These are phyloP conservation scores for Fusarium tanahbumbuense DNA, from an alignment of 2,329 filamentous ascomycete genomes.

Conservation along the genomic window DNA sequence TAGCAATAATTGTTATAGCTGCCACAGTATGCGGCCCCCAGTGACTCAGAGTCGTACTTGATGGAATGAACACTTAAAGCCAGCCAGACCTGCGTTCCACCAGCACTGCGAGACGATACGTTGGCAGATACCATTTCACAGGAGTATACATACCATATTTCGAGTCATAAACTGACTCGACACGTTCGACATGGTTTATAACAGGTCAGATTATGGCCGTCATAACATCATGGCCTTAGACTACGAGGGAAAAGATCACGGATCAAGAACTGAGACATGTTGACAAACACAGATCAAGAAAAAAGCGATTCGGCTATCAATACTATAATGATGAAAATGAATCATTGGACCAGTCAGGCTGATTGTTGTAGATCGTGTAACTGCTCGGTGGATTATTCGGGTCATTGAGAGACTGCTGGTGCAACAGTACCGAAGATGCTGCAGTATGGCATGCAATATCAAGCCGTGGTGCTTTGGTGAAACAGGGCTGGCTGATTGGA, in stretches of 20 bases:
- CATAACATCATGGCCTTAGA: neutral
- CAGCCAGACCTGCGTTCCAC: slow-evolving; percentile 1
- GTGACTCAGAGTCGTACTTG: slow-evolving; percentile 7
- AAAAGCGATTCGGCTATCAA: neutral
- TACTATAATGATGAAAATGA: neutral
- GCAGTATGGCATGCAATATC: neutral
- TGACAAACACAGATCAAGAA: neutral
- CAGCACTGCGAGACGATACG: neutral
- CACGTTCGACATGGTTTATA: neutral
- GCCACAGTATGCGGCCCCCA: neutral
- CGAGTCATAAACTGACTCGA: neutral
- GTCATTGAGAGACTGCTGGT: neutral
- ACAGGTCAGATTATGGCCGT: neutral
- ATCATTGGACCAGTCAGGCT: neutral
- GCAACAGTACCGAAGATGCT: neutral
- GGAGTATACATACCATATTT: neutral
- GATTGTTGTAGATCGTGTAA: neutral
- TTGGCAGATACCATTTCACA: neutral
- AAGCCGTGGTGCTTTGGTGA: neutral
- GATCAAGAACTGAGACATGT: neutral
- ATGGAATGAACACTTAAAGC: slow-evolving; percentile 12
- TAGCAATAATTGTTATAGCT: neutral
- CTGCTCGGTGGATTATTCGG: neutral
- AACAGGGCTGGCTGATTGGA: neutral
- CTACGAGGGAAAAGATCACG: neutral